A percentile compares a stretch with the other conserved stretches of the same genome.
phyloP scores from a whole-genome alignment of 1,284 basidiomycete species.

The Neotropicomus parvogracilis region DNA sequence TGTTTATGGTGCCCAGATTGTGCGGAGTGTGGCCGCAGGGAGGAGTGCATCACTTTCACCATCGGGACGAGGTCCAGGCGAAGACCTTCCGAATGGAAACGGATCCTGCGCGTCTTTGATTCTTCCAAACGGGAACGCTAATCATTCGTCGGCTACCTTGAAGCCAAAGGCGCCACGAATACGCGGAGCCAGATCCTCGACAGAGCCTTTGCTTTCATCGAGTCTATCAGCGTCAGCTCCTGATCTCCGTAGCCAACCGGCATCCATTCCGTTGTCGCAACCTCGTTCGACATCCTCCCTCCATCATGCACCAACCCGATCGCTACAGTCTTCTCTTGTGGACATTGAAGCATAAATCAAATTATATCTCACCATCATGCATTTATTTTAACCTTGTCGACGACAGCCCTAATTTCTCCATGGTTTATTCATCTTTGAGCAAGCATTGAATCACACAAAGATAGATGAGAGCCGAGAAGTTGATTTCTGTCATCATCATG shows the following conservation, averaged over 20 bases:
- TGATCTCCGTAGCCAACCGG: slow-evolving; percentile 21
- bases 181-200: slow-evolving; percentile 6
- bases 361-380: slow-evolving; percentile 18
- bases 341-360: slow-evolving; percentile 19
- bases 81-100: slow-evolving; percentile 12
- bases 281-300: slow-evolving; percentile 11
- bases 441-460: too few species aligned
- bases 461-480: too few species aligned
- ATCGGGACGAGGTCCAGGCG: slow-evolving; percentile 23
- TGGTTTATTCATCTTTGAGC: slow-evolving; percentile 1
- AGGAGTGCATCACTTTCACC: slow-evolving; percentile 34
- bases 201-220: slow-evolving; percentile 7
- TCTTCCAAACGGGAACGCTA: slow-evolving; percentile 26
- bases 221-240: slow-evolving; percentile 27
- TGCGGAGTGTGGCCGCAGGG: slow-evolving; percentile 54
- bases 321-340: slow-evolving; percentile 13
- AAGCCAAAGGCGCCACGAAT: slow-evolving; percentile 17
- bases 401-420: background rate
- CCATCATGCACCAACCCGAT: slow-evolving; percentile 8
- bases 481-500: too few species aligned
- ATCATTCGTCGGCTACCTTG: slow-evolving; percentile 21
- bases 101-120: slow-evolving; percentile 13
- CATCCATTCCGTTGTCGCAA: slow-evolving; percentile 8
- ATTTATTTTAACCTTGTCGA: slow-evolving; percentile 24
- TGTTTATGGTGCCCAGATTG: slow-evolving; percentile 45